Conservation (phyloP, 768 basidiomycete genomes). For the Leccinum boreale region DNA sequence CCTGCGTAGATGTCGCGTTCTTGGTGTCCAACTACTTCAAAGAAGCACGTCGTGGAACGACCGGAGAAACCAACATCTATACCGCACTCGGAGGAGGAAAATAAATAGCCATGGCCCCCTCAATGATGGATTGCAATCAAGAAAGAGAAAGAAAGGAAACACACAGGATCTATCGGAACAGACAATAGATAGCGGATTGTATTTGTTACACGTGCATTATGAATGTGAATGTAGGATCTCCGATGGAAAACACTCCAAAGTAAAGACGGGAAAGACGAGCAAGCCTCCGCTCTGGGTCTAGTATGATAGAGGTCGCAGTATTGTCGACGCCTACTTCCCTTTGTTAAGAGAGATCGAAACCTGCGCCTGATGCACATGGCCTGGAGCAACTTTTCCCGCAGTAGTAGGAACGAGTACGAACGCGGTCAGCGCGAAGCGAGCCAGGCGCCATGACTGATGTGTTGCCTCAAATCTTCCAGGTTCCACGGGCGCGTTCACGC, state of each 20-base stretch:
- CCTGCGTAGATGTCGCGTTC: conserved; percentile 75
- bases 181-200: background rate
- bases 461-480: conserved; percentile 68
- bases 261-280: background rate
- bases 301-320: no score
- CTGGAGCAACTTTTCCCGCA: conserved; percentile 76
- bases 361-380: conserved; percentile 85
- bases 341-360: conserved; percentile 83
- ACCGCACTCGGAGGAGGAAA: conserved; percentile 28
- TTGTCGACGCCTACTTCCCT: no score
- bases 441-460: conserved; percentile 68
- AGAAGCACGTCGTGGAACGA: conserved; percentile 48
- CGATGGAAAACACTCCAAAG: background rate
- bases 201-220: conserved; percentile 7
- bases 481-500: conserved; percentile 83
- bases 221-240: background rate
- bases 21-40: conserved; percentile 79
- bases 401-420: conserved; percentile 41
- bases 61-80: conserved; percentile 24
- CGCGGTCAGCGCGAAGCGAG: background rate
- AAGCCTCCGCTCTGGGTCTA: no score
- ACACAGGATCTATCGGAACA: conserved; percentile 24
- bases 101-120: background rate
- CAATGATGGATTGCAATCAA: background rate
- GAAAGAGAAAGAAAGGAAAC: background rate